Evolutionary conservation across 1,284 basidiomycete species (phyloP), one percentile per base, ranked within the genome.

Genomic region (Apiotrichum gracile): DNA sequence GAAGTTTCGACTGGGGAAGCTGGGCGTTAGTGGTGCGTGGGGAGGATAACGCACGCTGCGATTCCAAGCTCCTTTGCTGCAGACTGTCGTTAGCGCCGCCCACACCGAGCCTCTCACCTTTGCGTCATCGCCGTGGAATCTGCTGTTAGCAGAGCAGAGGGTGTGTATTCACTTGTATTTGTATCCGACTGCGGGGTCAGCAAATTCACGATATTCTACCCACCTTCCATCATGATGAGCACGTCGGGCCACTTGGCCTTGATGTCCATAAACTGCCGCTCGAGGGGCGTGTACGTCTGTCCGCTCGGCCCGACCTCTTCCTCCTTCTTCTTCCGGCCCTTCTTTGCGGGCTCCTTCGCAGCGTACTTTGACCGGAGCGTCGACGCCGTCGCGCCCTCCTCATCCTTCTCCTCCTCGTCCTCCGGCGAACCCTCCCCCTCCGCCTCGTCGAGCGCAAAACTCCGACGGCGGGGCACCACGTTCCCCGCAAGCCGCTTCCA

Each of bases 61-160:
- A 96, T 90, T 43, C 88, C 88, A 17, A 96, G 80, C 66, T 89
- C 85, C 70, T 82, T 83, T 16, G 85, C 83, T 4, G 90, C 91
- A 33, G 84, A 80, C 83, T 89, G 41, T 8, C 29, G 25, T 57
- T 29, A 59, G 52, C 43, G 12, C n/a, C n/a, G n/a, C n/a, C n/a
- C 2, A 24, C 10, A 12, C 22, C 16, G 24, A 21, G 0, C 19
- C 21, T 1, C 72, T 45, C 55, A 85, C 86, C 76, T 85, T 85
- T 0, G 92, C 92, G 67, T 96, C 93, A 25, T 93, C 86, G 31
- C 86, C 90, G 66, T 86, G 92, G 67, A 96, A 92, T 51, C 80
- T 74, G 48, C 21, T 1, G 46, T 62, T 27, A 66, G 61, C 55
- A 13, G 26, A 29, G 62, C 35, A 16, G 1, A 16, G 12, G 50